These are phyloP conservation scores for Fraxinus quadrangulata DNA, from an alignment of 257 asterid species.

Conservation along the genomic window DNA sequence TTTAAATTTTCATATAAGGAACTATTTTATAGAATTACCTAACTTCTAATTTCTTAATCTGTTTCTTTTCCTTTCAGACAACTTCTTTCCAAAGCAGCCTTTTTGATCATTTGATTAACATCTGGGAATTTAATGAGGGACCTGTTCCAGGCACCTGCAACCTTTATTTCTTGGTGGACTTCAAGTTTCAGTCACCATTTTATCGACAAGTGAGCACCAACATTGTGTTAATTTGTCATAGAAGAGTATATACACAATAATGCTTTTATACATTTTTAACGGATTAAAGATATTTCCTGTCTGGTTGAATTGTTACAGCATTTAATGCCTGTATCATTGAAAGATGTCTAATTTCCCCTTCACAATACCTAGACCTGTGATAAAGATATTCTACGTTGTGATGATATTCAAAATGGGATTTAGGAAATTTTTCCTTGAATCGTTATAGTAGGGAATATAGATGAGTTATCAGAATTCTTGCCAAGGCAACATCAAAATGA, in stretches of 20 bases:
- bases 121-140: constrained; percentile 95
- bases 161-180: constrained; percentile 87
- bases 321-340: neutral
- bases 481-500: neutral
- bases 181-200: constrained; percentile 87
- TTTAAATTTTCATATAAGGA: neutral
- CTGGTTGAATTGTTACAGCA: neutral
- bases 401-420: neutral
- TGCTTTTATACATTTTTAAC: neutral
- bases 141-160: constrained; percentile 82
- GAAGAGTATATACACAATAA: constrained; percentile 3
- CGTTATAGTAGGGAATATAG: neutral
- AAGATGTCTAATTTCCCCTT: neutral
- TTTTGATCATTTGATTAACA: constrained; percentile 89
- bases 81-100: constrained; percentile 70
- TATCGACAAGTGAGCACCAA: constrained; percentile 62
- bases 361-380: neutral
- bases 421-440: no score
- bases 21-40: neutral
- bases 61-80: constrained; percentile 49
- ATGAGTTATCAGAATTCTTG: neutral
- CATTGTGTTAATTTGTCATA: neutral
- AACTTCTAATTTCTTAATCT: neutral
- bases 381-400: neutral
- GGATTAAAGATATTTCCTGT: no score